These are phyloP conservation scores for Lactifluus piperatus DNA, from an alignment of 768 basidiomycete species.

Conservation along the genomic window DNA sequence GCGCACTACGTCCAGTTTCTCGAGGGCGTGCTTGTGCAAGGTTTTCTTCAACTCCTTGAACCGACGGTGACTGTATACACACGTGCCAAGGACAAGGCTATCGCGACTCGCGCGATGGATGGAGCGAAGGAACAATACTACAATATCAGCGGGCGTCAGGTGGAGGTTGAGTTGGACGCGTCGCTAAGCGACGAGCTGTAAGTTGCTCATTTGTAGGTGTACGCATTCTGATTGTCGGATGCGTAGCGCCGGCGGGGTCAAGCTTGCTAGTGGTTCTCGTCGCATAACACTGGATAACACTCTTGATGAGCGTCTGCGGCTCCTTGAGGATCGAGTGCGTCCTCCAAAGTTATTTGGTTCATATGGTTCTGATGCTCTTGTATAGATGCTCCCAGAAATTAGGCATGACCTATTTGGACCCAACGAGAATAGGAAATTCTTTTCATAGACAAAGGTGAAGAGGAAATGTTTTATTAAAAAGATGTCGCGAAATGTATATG, in stretches of 20 bases:
- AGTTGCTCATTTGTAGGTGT: conserved; percentile 20
- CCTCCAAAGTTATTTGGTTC: neutral
- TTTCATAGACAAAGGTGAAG: conserved; percentile 36
- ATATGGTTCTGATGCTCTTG: neutral
- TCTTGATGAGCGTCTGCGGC: conserved; percentile 78
- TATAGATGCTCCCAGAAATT: conserved; percentile 93
- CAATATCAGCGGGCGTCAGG: conserved; percentile 64
- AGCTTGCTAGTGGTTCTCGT: conserved; percentile 57
- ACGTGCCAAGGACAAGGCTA: conserved; percentile 56
- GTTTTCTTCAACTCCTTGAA: conserved; percentile 76
- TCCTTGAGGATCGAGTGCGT: conserved; percentile 84
- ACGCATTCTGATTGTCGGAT: neutral
- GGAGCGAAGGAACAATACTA: conserved; percentile 60
- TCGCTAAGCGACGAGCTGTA: conserved; percentile 62
- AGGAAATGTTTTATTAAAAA: too few species aligned
- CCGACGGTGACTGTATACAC: conserved; percentile 54
- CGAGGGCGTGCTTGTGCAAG: conserved; percentile 78
- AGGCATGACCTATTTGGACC: conserved; percentile 79
- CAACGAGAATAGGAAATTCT: conserved; percentile 91
- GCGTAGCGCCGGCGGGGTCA: conserved; percentile 75
- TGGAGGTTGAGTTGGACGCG: conserved; percentile 52
- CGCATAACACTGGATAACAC: conserved; percentile 93
- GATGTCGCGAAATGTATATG: conserved; percentile 1
- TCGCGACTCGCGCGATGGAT: conserved; percentile 54
- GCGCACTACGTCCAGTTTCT: conserved; percentile 75